Evolutionary conservation across 495 filamentous ascomycete genomes (phyloP).

Genomic region (Penicillium nucicola): DNA sequence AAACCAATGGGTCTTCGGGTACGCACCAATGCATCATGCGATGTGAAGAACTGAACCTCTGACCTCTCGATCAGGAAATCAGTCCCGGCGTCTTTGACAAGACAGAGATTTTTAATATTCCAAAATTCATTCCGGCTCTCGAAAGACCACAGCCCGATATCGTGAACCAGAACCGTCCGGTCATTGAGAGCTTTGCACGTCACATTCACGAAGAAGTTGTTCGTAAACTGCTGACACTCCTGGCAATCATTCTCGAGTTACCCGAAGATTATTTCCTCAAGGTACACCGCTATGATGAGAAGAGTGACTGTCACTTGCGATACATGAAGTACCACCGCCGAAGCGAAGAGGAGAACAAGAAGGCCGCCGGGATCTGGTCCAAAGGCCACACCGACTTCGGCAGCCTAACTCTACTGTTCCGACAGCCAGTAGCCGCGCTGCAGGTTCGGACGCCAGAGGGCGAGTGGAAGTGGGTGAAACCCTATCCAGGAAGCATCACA

Average conservation of each 20-base stretch:
- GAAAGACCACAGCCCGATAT: constrained; percentile 42
- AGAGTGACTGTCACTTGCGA: constrained; percentile 45
- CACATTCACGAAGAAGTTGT: constrained; percentile 47
- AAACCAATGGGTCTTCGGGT: constrained; percentile 18
- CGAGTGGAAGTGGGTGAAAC: constrained; percentile 29
- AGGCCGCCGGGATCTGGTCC: constrained; percentile 37
- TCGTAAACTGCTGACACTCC: constrained; percentile 42
- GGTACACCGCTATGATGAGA: constrained; percentile 48
- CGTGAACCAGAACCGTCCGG: constrained; percentile 30
- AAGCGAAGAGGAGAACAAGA: constrained; percentile 41
- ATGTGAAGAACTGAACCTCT: constrained; percentile 1
- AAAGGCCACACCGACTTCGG: constrained; percentile 54
- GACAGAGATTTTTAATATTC: constrained; percentile 54
- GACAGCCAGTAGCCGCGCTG: constrained; percentile 53
- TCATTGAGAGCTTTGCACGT: constrained; percentile 47
- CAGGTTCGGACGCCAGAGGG: constrained; percentile 39
- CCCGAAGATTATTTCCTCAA: constrained; percentile 49
- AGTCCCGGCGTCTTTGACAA: constrained; percentile 45
- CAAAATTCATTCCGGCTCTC: constrained; percentile 45
- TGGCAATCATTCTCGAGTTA: constrained; percentile 49
- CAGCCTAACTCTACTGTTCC: constrained; percentile 51
- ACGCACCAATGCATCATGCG: neutral
- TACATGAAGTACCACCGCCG: constrained; percentile 55
- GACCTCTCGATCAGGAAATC: constrained; percentile 9
- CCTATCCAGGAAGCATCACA: constrained; percentile 35